Evolutionary conservation across 1,139 yeast genomes (phyloP), one percentile per base, ranked within the genome.

Genomic region (Yamadazyma blattariae): DNA sequence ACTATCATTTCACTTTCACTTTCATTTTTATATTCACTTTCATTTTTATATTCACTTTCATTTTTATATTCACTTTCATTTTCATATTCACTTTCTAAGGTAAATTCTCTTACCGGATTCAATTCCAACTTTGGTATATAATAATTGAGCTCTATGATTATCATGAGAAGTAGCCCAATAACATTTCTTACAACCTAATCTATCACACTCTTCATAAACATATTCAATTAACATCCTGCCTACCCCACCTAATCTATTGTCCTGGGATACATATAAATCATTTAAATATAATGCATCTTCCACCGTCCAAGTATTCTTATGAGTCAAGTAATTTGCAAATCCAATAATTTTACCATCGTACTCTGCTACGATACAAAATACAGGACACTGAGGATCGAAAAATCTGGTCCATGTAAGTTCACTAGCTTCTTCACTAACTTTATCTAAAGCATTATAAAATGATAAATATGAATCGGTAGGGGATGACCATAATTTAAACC

Each of bases 111-210:
- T 32, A 3, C 73, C 77, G 23, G 61, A 59, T 37, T 67, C 63
- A 25, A 53, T 56, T 14, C 77, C 82, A 15, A 77, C 71, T 46
- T 73, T 76, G n/a, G 74, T 66, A 48, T 77, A 77, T 46, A 77
- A 60, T 48, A 76, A 45, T 48, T 77, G 82, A 2, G 82, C 82
- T 22, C 80, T 54, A 48, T 76, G 79, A 52, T 77, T 77, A 38
- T 65, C 71, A 35, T 59, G 55, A 40, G 71, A 77, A 2, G 82
- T 76, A 37, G 59, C 58, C 82, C 82, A 77, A 52, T 77, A 76
- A 18, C 73, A 74, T 37, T 67, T 65, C 19, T 57, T 57, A 26
- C 67, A 57, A 2, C 56, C 61, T 35, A 64, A 44, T 37, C 57
- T 57, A 43, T 77, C 79, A 5, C 77, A 76, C 40, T 70, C 72